Evolutionary conservation across 805 yeast species (phyloP), one percentile per base, ranked within the genome.

Genomic region (Candida gorgasii): DNA sequence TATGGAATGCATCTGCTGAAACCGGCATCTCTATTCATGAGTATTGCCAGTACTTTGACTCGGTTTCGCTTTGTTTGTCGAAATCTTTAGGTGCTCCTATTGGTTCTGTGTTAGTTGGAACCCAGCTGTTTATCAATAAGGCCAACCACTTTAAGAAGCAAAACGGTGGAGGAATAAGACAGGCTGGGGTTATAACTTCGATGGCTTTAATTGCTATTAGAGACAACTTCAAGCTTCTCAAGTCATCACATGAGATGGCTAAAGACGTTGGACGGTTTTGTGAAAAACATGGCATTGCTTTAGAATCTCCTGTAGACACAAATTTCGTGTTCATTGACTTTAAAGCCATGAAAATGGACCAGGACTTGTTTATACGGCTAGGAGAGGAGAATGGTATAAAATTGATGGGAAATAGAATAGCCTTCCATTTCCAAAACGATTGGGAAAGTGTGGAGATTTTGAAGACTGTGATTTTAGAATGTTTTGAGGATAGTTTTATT

Each of bases 61-160:
- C 93, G n/a, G 86, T 90, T 36, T 87, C 96, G 12, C 74, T 90
- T 39, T 90, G 97, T 63, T 65, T 90, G 39, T 88, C 96, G 38
- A 90, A 90, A 62, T 84, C 95, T 5, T 72, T 89, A 55, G 96
- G 96, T 46, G 97, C 97, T 1, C 97, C 97, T 45, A 82, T 90
- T 55, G 97, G 97, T 6, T 84, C 95, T 12, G 79, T 89, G 4
- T 72, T 90, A 33, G 96, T 89, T 29, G 93, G 96, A 29, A 65
- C 70, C 35, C 55, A 59, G 29, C 65, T 68, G 39, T 74, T 81
- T 52, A 82, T 89, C 48, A 66, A 71, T 53, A 82, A 79, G 56
- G 88, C 93, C 31, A 83, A 81, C 59, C 95, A 89, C 65, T 85
- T 89, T 69, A 84, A 86, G 53, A 90, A 90, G 57, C 97, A 90